Evolutionary conservation across 2,329 filamentous ascomycete genomes (phyloP).

Genomic region (Monilinia vaccinii-corymbosi): DNA sequence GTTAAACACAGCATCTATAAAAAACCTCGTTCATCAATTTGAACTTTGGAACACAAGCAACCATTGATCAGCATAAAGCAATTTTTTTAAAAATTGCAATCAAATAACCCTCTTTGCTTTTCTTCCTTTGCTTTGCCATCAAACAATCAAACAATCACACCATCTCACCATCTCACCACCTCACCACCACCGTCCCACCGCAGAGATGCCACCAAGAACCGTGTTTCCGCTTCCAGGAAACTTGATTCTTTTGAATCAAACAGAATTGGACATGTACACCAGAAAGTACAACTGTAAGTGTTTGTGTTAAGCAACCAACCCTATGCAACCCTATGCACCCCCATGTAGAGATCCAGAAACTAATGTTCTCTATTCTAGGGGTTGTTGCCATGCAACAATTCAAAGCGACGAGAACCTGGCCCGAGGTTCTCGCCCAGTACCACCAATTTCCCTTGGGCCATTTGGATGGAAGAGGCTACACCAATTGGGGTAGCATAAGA

Average conservation of each 20-base stretch:
- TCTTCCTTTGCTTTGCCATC: background rate
- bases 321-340: background rate
- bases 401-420: background rate
- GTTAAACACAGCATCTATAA: background rate
- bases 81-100: background rate
- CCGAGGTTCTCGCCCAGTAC: background rate
- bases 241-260: no score
- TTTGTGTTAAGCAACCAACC: no score
- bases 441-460: background rate
- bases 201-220: background rate
- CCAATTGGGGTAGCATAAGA: rapidly evolving
- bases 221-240: background rate
- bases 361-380: background rate
- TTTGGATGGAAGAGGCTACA: background rate
- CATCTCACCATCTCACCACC: no score
- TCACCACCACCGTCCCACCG: no score
- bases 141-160: background rate
- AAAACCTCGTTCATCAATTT: background rate
- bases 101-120: no score
- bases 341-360: background rate
- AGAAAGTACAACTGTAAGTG: background rate
- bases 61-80: background rate
- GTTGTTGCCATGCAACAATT: background rate
- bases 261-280: background rate
- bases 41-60: background rate